These are phyloP conservation scores for Brasenia schreberi DNA, from an alignment of 164 flowering plant genomes.

Conservation along the genomic window DNA sequence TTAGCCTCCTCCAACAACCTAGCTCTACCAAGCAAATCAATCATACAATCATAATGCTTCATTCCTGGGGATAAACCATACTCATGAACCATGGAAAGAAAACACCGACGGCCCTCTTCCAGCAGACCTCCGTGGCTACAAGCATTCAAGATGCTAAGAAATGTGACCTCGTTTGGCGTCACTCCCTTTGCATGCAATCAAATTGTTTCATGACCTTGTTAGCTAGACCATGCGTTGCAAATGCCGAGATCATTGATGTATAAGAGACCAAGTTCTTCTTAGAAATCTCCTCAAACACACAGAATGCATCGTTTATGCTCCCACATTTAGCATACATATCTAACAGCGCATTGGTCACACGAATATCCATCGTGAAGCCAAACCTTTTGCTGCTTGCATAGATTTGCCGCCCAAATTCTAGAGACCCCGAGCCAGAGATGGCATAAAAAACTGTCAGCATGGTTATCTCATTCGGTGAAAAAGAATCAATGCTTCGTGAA, in stretches of 20 bases:
- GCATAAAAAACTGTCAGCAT: slow-evolving; percentile 13
- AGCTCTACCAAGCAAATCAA: slow-evolving; percentile 19
- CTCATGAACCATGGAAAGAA: slow-evolving; percentile 9
- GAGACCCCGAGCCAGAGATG: slow-evolving; percentile 9
- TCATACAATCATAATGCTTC: slow-evolving; percentile 18
- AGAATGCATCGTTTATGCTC: slow-evolving; percentile 12
- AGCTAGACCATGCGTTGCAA: slow-evolving; percentile 16
- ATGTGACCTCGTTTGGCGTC: slow-evolving; percentile 16
- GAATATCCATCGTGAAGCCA: slow-evolving; percentile 8
- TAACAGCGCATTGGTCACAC: slow-evolving; percentile 14
- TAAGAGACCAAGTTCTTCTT: slow-evolving; percentile 15
- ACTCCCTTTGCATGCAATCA: slow-evolving; percentile 10
- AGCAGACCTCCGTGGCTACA: slow-evolving; percentile 21
- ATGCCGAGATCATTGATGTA: slow-evolving; percentile 15
- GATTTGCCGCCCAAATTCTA: slow-evolving; percentile 6
- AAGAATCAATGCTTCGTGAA: slow-evolving; percentile 10
- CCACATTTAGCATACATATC: slow-evolving; percentile 45
- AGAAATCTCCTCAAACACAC: slow-evolving; percentile 10
- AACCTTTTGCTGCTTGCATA: slow-evolving; percentile 9
- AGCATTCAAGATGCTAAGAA: slow-evolving; percentile 16
- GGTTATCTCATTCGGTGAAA: slow-evolving; percentile 14
- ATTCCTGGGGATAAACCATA: slow-evolving; percentile 10
- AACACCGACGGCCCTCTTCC: slow-evolving; percentile 12
- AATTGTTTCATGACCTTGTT: slow-evolving; percentile 10
- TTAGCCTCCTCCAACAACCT: slow-evolving; percentile 20